Percentiles rank a stretch among this genome's conserved stretches.
Evolutionary conservation across 2,329 filamentous ascomycete species (phyloP).

Genomic region (Botrytis medusae): DNA sequence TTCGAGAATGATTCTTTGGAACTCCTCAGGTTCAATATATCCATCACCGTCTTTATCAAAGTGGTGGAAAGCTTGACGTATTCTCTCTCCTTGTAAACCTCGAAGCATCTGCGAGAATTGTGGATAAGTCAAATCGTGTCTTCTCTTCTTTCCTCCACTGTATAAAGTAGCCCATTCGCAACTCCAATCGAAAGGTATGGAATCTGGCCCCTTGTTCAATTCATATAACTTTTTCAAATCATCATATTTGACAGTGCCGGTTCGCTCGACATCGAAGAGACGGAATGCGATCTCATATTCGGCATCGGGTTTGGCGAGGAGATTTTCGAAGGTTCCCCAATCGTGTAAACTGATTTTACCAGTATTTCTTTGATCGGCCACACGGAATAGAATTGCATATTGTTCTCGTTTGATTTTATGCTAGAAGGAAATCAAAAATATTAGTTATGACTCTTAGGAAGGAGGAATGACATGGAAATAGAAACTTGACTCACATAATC

Average conservation of each 20-base stretch:
- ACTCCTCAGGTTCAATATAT: slow-evolving; percentile 93
- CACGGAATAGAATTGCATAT: slow-evolving; percentile 87
- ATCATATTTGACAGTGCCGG: slow-evolving; percentile 84
- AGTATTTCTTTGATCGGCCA: slow-evolving; percentile 76
- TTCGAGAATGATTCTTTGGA: slow-evolving; percentile 93
- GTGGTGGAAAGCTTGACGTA: slow-evolving; percentile 89
- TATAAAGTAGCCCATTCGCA: slow-evolving; percentile 96
- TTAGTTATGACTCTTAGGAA: slow-evolving; percentile 29
- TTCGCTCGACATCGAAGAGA: slow-evolving; percentile 84
- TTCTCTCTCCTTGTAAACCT: slow-evolving; percentile 91
- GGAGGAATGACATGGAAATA: not conserved
- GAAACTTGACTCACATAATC: slow-evolving; percentile 73
- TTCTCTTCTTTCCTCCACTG: slow-evolving; percentile 81
- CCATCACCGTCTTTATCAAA: slow-evolving; percentile 92
- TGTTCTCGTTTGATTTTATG: slow-evolving; percentile 98
- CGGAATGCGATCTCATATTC: slow-evolving; percentile 99
- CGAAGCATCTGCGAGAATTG: slow-evolving; percentile 99
- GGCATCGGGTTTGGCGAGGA: slow-evolving; percentile 89
- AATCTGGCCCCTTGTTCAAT: slow-evolving; percentile 79
- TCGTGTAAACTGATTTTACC: slow-evolving; percentile 79
- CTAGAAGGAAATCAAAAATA: slow-evolving; percentile 48
- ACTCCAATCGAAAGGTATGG: slow-evolving; percentile 94
- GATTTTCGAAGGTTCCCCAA: slow-evolving; percentile 92
- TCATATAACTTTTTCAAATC: slow-evolving; percentile 84
- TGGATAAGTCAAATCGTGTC: slow-evolving; percentile 89